Base-by-base conservation (phyloP, 495 filamentous ascomycete species). In the Penicillium malachiteum region DNA sequence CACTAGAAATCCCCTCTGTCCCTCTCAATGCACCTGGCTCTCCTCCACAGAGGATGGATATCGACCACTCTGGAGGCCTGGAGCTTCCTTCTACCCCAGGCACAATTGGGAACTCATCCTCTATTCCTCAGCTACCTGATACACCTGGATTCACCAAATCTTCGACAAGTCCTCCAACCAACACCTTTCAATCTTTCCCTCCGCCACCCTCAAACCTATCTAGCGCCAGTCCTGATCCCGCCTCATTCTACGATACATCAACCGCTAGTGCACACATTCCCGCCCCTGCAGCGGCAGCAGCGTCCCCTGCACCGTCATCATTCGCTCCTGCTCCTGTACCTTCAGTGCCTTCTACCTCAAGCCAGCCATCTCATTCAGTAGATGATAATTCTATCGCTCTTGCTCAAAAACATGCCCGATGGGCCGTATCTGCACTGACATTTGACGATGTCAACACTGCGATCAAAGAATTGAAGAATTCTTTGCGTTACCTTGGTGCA, bases 371-470 rank as follows among this genome's bases (percentile, higher is more conserved):
- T 16, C 67, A 71, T 34, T 40, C 64, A 7, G 69, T 78, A 0
- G 91, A 97, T 66, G 91, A 96, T 64, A 78, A 84, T 56, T 77
- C 89, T 3, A 89, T 96, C 32, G 64, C 81, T 3, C 78, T 82
- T 55, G 94, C 94, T 9, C 91, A 96, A 68, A 98, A 97, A 62
- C 94, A 96, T 75, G 93, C 94, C 0, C 91, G 87, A 64, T 98
- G 92, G 92, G 95, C 94, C 0, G 92, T 97, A 33, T 97, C 94
- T 17, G 94, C 94, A 5, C 73, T 98, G 49, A 94, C 96, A 66
- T 98, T 97, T 70, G 94, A 98, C 64, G 94, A 98, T 73, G 87
- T 96, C 9, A 75, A 86, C 21, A 98, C 95, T 1, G 94, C 94
- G 1, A 86, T 97, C 6, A 87, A 85, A 67, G 92, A 98, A 63